Conservation (phyloP, 148 eudicot genomes). For the Oxyria digyna region DNA sequence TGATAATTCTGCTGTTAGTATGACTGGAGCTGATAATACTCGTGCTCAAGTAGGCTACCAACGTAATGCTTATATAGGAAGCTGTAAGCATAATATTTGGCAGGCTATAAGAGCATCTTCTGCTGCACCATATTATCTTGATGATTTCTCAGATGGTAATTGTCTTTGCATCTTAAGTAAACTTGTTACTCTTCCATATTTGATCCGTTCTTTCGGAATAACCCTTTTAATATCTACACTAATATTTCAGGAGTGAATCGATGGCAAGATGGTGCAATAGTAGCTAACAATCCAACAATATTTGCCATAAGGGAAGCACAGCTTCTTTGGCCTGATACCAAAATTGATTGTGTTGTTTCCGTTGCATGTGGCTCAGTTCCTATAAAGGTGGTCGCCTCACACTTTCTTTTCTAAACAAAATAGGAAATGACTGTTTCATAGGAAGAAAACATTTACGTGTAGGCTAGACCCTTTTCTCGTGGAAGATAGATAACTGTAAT, state of each 20-base stretch:
- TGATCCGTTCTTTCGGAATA: background rate
- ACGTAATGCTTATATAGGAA: constrained; percentile 84
- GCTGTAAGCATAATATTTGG: constrained; percentile 94
- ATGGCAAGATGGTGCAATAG: constrained; percentile 99
- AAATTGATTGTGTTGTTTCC: constrained; percentile 86
- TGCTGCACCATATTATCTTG: constrained; percentile 98
- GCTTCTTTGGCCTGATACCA: constrained; percentile 93
- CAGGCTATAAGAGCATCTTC: constrained; percentile 99
- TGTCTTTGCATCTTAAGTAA: constrained; percentile 6
- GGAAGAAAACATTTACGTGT: background rate
- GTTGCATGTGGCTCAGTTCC: constrained; percentile 92
- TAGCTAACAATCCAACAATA: constrained; percentile 95
- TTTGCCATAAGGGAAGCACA: constrained; percentile 97
- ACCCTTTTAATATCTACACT: constrained; percentile 1
- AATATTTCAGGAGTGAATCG: constrained; percentile 50
- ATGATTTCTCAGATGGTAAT: constrained; percentile 92
- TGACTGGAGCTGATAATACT: constrained; percentile 42
- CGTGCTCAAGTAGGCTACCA: constrained; percentile 63
- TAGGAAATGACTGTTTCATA: background rate
- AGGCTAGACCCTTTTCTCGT: background rate
- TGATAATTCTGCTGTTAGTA: constrained; percentile 56
- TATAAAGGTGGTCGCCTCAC: constrained; percentile 49
- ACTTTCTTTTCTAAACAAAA: background rate
- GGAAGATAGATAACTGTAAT: background rate
- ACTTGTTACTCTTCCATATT: background rate